phyloP scores from a whole-genome alignment of 1,284 basidiomycete species.

The Neotropicomus parvogracilis region DNA sequence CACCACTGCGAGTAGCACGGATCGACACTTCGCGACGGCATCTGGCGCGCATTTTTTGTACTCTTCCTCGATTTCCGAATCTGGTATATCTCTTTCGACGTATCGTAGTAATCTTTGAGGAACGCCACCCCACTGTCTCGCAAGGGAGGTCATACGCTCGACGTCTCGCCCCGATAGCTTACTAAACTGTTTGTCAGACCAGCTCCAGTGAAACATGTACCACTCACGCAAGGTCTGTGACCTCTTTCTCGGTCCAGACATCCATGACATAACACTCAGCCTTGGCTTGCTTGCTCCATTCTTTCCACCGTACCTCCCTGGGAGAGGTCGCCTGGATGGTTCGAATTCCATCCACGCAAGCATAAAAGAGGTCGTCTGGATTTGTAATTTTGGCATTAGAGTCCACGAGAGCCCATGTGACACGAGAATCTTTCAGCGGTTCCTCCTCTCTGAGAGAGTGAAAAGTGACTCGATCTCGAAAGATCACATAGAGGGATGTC shows the following conservation, averaged over 20 bases:
- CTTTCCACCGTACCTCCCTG: neutral
- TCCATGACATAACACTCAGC: neutral
- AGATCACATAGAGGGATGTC: no score
- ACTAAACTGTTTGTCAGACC: neutral
- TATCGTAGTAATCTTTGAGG: neutral
- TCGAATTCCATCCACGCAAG: neutral
- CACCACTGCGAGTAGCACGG: no score
- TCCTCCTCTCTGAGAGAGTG: fast-evolving
- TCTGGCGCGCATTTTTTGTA: no score
- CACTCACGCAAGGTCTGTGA: neutral
- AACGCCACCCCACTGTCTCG: neutral
- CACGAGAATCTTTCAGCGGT: neutral
- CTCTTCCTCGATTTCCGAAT: neutral
- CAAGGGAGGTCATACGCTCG: neutral
- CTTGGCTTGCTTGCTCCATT: neutral
- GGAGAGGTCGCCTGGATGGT: conserved; percentile 1
- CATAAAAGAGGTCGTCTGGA: neutral
- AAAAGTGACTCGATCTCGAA: neutral
- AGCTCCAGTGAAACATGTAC: neutral
- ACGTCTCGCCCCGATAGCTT: neutral
- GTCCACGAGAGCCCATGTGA: neutral
- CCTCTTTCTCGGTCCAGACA: neutral
- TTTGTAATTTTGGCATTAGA: neutral
- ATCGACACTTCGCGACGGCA: no score
- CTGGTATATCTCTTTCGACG: neutral